Conservation (phyloP, 768 basidiomycete species). For the Boletus speciosus region DNA sequence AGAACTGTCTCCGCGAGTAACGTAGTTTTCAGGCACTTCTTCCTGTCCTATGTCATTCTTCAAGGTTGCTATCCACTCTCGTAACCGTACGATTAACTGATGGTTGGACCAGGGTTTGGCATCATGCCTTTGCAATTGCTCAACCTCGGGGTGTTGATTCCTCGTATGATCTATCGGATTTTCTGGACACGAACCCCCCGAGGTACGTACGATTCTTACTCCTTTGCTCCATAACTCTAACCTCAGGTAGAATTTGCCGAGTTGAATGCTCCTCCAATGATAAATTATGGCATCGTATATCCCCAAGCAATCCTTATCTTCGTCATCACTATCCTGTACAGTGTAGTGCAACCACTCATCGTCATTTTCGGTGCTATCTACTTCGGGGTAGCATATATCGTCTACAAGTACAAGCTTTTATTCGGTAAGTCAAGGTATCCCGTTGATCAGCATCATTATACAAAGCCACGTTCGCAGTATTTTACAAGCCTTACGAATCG, state of each 20-base stretch:
- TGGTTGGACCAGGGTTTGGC: constrained; percentile 58
- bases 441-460: not conserved
- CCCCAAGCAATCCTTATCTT: constrained; percentile 96
- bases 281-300: constrained; percentile 96
- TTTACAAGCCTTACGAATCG: constrained; percentile 98
- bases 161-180: constrained; percentile 66
- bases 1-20: constrained; percentile 10
- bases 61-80: constrained; percentile 49
- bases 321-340: constrained; percentile 91
- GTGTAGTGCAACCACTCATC: constrained; percentile 93
- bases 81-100: constrained; percentile 2
- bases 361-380: constrained; percentile 94
- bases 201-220: constrained; percentile 44
- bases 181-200: constrained; percentile 88
- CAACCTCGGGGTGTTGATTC: constrained; percentile 85
- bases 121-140: constrained; percentile 95
- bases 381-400: constrained; percentile 93
- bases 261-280: constrained; percentile 95
- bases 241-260: constrained; percentile 81
- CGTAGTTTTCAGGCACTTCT: constrained; percentile 58
- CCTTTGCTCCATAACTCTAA: not conserved
- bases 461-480: constrained; percentile 52
- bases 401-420: constrained; percentile 96
- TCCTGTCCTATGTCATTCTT: constrained; percentile 79
- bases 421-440: constrained; percentile 60